phyloP scores from a whole-genome alignment of 1,139 yeast genomes.

The Suhomyces kunorum region DNA sequence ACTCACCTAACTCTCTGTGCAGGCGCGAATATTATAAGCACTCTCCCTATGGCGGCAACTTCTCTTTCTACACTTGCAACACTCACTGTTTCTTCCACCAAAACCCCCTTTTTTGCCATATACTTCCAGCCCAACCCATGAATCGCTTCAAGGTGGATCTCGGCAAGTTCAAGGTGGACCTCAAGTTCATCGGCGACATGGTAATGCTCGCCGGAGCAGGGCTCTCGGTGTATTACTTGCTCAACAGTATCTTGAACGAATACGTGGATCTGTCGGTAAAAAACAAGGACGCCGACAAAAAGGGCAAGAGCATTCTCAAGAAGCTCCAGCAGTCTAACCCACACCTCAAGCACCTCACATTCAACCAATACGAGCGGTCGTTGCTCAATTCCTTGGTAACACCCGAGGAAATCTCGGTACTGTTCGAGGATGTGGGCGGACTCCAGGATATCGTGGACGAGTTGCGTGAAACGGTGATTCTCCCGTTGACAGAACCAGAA shows the following conservation, averaged over 20 bases:
- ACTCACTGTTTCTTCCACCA: neutral
- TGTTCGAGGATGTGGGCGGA: conserved; percentile 86
- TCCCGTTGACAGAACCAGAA: conserved; percentile 79
- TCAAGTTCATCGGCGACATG: conserved; percentile 62
- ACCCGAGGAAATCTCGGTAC: conserved; percentile 76
- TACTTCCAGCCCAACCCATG: conserved; percentile 23
- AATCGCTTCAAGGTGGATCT: conserved; percentile 39
- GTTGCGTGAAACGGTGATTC: conserved; percentile 80
- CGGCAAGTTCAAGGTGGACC: conserved; percentile 50
- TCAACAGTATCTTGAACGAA: conserved; percentile 59
- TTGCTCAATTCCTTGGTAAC: conserved; percentile 77
- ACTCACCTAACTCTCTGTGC: too few species aligned
- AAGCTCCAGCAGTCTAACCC: conserved; percentile 63
- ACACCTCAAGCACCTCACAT: conserved; percentile 50
- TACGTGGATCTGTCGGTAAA: conserved; percentile 53
- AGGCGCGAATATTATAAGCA: too few species aligned
- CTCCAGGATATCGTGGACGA: conserved; percentile 80
- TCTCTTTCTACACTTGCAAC: too few species aligned
- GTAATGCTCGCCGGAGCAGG: conserved; percentile 80
- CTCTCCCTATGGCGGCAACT: too few species aligned
- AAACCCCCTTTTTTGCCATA: too few species aligned
- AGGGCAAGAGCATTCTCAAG: conserved; percentile 63
- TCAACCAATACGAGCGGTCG: conserved; percentile 77
- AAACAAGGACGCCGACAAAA: conserved; percentile 65
- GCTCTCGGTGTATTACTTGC: conserved; percentile 72